Base-by-base conservation (phyloP, 2,329 filamentous ascomycete species). In the Fusarium buxicola region DNA sequence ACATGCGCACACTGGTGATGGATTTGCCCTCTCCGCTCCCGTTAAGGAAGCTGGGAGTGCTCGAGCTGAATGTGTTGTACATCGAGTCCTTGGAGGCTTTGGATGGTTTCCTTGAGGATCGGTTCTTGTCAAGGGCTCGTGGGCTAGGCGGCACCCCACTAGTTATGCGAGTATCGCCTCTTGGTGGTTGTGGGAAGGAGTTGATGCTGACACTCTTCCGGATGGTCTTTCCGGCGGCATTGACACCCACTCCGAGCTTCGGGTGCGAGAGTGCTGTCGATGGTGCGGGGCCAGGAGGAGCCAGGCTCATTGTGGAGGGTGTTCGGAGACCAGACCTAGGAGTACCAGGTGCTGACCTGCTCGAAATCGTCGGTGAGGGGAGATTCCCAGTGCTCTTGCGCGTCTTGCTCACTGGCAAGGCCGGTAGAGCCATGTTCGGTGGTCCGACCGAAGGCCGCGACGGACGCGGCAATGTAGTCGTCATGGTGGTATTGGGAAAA, bases 171-270 rank as follows among this genome's bases (percentile, higher is more conserved):
- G 78, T 82, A 50, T 84, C 83, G 43, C 88, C 86, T 66, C 89
- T 89, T 12, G 94, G 94, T 12, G 94, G 94, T 65, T 96, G 91
- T 27, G 94, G 94, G 72, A 98, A 97, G 1, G 92, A 89, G 73
- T 94, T 94, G 72, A 97, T 96, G 82, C 94, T 97, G 71, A 96
- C 90, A 1, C 91, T 91, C 77, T 96, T 96, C 61, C 93, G 88
- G 52, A 97, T 77, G 2, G 89, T 87, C 75, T 89, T 94, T 24
- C 87, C 86, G 6, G 86, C 80, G 28, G 80, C 80, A 60, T 86
- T 88, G 12, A 87, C 77, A 31, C 80, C 81, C 8, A 86, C 82
- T 7, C 82, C 76, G 3, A 84, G 81, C 57, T 84, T 85, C 15
- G 86, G 80, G 13, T 86, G 81, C 6, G 86, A 84, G 10, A 89